Conservation (phyloP, 768 basidiomycete genomes). For the Rhizopogon vesiculosus region DNA sequence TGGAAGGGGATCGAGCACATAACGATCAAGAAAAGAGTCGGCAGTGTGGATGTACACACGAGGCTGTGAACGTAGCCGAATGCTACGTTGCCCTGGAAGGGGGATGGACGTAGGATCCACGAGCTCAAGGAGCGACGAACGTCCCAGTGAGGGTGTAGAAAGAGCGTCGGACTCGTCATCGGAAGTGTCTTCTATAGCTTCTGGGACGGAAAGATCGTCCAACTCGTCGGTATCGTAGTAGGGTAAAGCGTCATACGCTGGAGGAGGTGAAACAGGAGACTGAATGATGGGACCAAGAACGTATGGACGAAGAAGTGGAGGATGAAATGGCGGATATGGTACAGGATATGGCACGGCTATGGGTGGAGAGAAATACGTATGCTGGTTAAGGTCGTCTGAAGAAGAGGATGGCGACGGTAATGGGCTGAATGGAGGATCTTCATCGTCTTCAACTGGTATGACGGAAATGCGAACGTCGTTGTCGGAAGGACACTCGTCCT, state of each 20-base stretch:
- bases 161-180: constrained; percentile 80
- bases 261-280: constrained; percentile 34
- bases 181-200: constrained; percentile 79
- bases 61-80: constrained; percentile 37
- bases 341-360: constrained; percentile 54
- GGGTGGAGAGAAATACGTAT: constrained; percentile 43
- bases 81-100: constrained; percentile 46
- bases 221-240: constrained; percentile 59
- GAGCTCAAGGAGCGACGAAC: constrained; percentile 53
- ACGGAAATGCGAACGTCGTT: constrained; percentile 43
- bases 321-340: constrained; percentile 61
- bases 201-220: constrained; percentile 68
- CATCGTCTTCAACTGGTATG: constrained; percentile 57
- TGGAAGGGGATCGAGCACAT: constrained; percentile 69
- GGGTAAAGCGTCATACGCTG: constrained; percentile 51
- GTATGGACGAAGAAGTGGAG: constrained; percentile 51
- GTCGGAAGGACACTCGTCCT: constrained; percentile 51
- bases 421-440: constrained; percentile 53
- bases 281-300: constrained; percentile 40
- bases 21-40: constrained; percentile 56
- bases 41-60: constrained; percentile 61
- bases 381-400: constrained; percentile 65
- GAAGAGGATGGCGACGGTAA: constrained; percentile 69
- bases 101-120: constrained; percentile 47
- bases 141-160: constrained; percentile 55